Percentiles rank a stretch among this genome's conserved stretches.
Evolutionary conservation across 192 early-diverging fungal species (phyloP).

Genomic region (Umbelopsis sp.): DNA sequence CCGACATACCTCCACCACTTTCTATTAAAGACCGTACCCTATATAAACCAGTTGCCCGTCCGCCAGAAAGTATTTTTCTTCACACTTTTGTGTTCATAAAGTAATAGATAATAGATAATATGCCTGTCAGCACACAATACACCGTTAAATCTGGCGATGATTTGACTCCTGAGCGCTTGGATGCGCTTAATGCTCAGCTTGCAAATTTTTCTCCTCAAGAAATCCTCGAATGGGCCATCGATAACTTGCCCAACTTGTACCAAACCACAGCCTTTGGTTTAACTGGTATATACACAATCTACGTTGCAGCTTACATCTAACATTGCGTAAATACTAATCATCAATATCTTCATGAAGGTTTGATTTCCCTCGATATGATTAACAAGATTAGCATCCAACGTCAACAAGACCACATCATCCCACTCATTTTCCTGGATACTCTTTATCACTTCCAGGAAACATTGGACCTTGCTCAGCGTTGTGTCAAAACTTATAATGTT

Average conservation of each 20-base stretch:
- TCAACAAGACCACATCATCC: slow-evolving; percentile 57
- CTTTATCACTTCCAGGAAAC: slow-evolving; percentile 96
- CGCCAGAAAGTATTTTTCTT: background rate
- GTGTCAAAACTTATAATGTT: slow-evolving; percentile 66
- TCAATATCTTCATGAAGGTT: slow-evolving; percentile 40
- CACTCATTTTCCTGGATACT: slow-evolving; percentile 93
- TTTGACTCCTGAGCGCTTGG: slow-evolving; percentile 64
- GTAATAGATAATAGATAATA: slow-evolving; percentile 15
- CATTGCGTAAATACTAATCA: background rate
- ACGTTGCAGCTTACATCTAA: background rate
- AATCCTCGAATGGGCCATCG: slow-evolving; percentile 87
- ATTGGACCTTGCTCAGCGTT: slow-evolving; percentile 71
- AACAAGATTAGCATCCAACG: slow-evolving; percentile 62
- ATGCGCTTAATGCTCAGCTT: slow-evolving; percentile 75
- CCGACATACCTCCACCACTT: slow-evolving; percentile 16
- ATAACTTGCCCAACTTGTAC: slow-evolving; percentile 77
- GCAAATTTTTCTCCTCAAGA: slow-evolving; percentile 69
- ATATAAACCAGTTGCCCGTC: background rate
- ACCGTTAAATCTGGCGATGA: slow-evolving; percentile 29
- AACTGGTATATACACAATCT: slow-evolving; percentile 53
- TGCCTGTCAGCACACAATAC: slow-evolving; percentile 33
- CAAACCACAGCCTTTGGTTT: slow-evolving; percentile 96
- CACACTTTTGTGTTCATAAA: slow-evolving; percentile 2
- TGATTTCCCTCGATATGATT: slow-evolving; percentile 87
- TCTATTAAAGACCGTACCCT: background rate